phyloP scores from a whole-genome alignment of 2,329 filamentous ascomycete genomes.

The Colletotrichum salicis region DNA sequence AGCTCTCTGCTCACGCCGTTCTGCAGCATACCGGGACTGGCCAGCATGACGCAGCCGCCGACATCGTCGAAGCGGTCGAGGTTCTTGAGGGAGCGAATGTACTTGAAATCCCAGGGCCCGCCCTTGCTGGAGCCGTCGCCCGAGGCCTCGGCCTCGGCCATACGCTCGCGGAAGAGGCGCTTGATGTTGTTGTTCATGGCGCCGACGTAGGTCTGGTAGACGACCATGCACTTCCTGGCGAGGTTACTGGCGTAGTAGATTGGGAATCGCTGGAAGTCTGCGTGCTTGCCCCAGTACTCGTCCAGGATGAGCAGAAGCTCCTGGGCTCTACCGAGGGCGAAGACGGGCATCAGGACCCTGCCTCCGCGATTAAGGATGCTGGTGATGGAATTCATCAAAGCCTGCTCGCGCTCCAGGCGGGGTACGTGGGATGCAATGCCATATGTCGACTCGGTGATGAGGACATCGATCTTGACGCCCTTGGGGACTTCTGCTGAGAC shows the following conservation, averaged over 20 bases:
- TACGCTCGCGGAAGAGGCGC: slow-evolving; percentile 88
- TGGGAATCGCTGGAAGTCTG: slow-evolving; percentile 87
- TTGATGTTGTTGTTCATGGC: slow-evolving; percentile 99
- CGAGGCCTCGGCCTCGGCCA: slow-evolving; percentile 87
- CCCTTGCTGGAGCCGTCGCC: slow-evolving; percentile 80
- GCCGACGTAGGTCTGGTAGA: slow-evolving; percentile 97
- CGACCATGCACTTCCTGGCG: slow-evolving; percentile 96
- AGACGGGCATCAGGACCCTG: slow-evolving; percentile 92
- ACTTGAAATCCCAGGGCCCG: slow-evolving; percentile 96
- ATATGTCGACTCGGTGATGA: slow-evolving; percentile 98
- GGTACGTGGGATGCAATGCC: slow-evolving; percentile 95
- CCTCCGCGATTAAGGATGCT: slow-evolving; percentile 90
- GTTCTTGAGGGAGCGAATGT: slow-evolving; percentile 89
- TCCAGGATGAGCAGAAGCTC: slow-evolving; percentile 94
- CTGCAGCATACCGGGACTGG: slow-evolving; percentile 97
- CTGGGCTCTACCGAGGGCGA: slow-evolving; percentile 92
- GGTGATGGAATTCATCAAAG: slow-evolving; percentile 95
- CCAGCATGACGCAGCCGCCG: slow-evolving; percentile 95
- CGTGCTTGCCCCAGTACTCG: slow-evolving; percentile 94
- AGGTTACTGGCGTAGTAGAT: slow-evolving; percentile 98
- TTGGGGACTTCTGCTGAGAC: slow-evolving; percentile 92
- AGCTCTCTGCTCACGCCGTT: slow-evolving; percentile 94
- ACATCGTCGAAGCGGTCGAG: slow-evolving; percentile 96
- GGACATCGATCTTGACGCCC: slow-evolving; percentile 90
- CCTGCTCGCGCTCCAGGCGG: slow-evolving; percentile 88